Percentiles rank a stretch among this genome's conserved stretches.
Conservation (phyloP, 2,329 filamentous ascomycete species). For the Hyphodiscus sp. region DNA sequence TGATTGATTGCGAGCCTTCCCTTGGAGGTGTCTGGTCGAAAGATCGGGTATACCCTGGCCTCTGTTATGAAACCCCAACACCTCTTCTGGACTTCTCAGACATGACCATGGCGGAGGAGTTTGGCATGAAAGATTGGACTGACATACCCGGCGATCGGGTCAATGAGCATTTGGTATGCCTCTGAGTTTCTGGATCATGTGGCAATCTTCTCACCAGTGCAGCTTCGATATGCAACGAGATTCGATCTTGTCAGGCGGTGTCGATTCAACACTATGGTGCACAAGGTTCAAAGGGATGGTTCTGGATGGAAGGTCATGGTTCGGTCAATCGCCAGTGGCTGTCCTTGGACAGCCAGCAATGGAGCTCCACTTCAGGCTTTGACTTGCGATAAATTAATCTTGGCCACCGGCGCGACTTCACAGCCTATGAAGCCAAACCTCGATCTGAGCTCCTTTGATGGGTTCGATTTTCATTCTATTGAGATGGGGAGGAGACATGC, state of each 20-base stretch:
- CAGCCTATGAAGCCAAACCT: constrained; percentile 37
- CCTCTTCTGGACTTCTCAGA: constrained; percentile 9
- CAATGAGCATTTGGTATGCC: constrained; percentile 5
- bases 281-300: constrained; percentile 20
- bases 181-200: not conserved
- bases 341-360: constrained; percentile 2
- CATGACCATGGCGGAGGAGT: constrained; percentile 8
- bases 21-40: constrained; percentile 65
- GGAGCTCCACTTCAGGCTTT: constrained; percentile 18
- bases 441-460: constrained; percentile 6
- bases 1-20: constrained; percentile 50
- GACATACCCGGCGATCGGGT: constrained; percentile 6
- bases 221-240: constrained; percentile 7
- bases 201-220: not conserved
- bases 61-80: constrained; percentile 35
- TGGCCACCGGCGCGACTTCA: constrained; percentile 49
- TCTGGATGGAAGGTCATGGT: constrained; percentile 38
- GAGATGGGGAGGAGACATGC: constrained; percentile 5
- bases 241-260: constrained; percentile 3
- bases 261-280: constrained; percentile 4
- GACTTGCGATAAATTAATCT: constrained; percentile 40
- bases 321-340: constrained; percentile 4
- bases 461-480: constrained; percentile 6
- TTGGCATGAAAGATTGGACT: constrained; percentile 5
- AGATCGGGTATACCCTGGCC: constrained; percentile 57